Evolutionary conservation across 352 stramenopile species (phyloP).

Genomic region (Globisporangium megalacanthum): DNA sequence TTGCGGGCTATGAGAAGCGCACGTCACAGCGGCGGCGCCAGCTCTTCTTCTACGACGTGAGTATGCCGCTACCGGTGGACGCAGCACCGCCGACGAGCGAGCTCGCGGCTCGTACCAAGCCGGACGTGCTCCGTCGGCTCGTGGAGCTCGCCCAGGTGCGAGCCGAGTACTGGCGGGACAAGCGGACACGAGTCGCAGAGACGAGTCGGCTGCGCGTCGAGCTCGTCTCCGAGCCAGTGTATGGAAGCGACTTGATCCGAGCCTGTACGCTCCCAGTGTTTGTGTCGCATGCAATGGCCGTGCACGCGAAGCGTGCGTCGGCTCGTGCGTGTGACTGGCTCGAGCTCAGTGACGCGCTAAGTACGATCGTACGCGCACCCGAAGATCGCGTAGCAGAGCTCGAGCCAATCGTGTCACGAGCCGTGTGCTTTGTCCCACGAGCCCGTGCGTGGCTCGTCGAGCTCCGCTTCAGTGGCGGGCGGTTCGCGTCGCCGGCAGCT

Average conservation of each 20-base stretch:
- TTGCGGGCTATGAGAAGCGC: conserved; percentile 24
- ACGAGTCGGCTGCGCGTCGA: conserved; percentile 21
- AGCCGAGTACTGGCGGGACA: conserved; percentile 32
- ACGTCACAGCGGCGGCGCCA: conserved; percentile 25
- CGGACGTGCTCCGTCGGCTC: conserved; percentile 32
- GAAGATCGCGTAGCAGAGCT: conserved; percentile 39
- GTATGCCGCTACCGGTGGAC: conserved; percentile 21
- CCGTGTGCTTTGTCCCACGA: conserved; percentile 71
- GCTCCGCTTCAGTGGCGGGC: conserved; percentile 33
- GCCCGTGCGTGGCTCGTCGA: conserved; percentile 36
- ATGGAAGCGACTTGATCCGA: conserved; percentile 37
- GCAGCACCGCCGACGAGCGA: too few species aligned
- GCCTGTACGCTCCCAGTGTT: conserved; percentile 54
- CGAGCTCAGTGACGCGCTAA: conserved; percentile 31
- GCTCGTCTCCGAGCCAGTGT: conserved; percentile 41
- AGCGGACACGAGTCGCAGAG: conserved; percentile 23
- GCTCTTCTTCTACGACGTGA: conserved; percentile 47
- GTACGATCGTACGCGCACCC: conserved; percentile 39
- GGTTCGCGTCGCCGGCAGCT: conserved; percentile 21
- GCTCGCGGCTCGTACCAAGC: conserved; percentile 18
- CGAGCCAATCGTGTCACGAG: conserved; percentile 44
- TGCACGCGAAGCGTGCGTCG: conserved; percentile 30
- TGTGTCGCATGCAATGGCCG: conserved; percentile 69
- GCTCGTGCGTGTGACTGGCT: conserved; percentile 11
- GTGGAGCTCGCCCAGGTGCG: conserved; percentile 23